Evolutionary conservation across 2,329 filamentous ascomycete species (phyloP), one percentile per base, ranked within the genome.

Genomic region (Cladosporium velox): DNA sequence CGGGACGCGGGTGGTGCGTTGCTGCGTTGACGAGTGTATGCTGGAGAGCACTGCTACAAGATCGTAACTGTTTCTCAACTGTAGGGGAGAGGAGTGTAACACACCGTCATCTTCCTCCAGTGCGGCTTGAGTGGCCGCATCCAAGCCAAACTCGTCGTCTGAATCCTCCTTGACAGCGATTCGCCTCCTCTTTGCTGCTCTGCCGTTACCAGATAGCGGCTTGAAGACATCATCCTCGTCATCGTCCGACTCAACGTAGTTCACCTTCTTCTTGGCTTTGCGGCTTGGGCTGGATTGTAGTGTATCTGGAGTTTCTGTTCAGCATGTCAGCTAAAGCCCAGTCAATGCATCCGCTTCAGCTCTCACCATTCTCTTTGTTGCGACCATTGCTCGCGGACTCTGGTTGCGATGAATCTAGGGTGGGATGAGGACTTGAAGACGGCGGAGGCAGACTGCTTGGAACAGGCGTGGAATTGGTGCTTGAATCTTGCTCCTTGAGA

Each of bases 211-310:
- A 12, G 82, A 80, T n/a, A 81, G 79, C 8, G 86, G 84, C 61
- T 81, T 80, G 74, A 93, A 90, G 0, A 91, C 87, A 54, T 89
- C 88, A 26, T 93, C 90, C 14, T 92, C 90, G 21, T 86, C 85
- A 55, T 91, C 90, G 54, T 91, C 92, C 1, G 91, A 93, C 74
- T 97, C 93, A 69, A 90, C 89, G 77, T 98, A 98, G 76, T 86
- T 95, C 70, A 95, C 85, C 55, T 83, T 77, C 72, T 88, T 90
- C 76, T 87, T 88, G 14, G 82, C 83, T 84, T 93, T 93, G 74
- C 93, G 87, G 18, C 90, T 89, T 1, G 93, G 93, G 74, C 93
- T 96, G 75, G 88, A 90, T 3, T 81, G 83, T 57, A 81, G 74
- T 38, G 79, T 77, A 62, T 80, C 75, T 74, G 79, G 75, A 70